A percentile compares a stretch with the other conserved stretches of the same genome.
phyloP scores from a whole-genome alignment of 2,329 filamentous ascomycete species.

The Penicillium sp. region DNA sequence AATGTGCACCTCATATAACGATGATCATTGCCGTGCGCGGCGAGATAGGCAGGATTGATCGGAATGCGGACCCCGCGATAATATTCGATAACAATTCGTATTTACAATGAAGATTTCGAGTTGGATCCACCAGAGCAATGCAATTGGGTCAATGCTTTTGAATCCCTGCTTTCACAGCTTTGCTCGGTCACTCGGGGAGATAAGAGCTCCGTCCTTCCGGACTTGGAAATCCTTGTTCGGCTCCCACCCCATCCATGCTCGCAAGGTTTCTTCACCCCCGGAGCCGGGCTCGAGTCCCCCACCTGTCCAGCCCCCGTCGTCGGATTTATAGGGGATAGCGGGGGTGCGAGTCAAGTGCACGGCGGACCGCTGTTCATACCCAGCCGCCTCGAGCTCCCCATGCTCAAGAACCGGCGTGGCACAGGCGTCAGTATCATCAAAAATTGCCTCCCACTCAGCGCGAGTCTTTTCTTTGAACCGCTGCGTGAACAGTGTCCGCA shows the following conservation, averaged over 20 bases:
- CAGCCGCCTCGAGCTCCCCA: conserved; percentile 59
- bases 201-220: conserved; percentile 53
- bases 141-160: too few relatives aligned
- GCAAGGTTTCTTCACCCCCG: conserved; percentile 65
- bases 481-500: conserved; percentile 56
- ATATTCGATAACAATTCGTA: background rate
- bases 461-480: conserved; percentile 66
- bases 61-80: background rate
- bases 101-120: too few relatives aligned
- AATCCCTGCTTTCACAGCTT: too few relatives aligned
- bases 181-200: conserved; percentile 41
- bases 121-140: too few relatives aligned
- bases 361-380: conserved; percentile 44
- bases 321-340: conserved; percentile 51
- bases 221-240: conserved; percentile 66
- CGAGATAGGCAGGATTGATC: conserved; percentile 1
- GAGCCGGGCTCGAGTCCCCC: conserved; percentile 57
- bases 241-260: conserved; percentile 71
- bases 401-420: conserved; percentile 81
- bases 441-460: conserved; percentile 74
- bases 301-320: conserved; percentile 64
- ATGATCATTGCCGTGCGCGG: conserved; percentile 3
- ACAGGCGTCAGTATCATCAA: conserved; percentile 88
- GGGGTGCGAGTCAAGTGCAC: conserved; percentile 61
- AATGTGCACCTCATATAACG: background rate